Percentiles rank a stretch among this genome's conserved stretches.
Evolutionary conservation across 1,284 basidiomycete genomes (phyloP).

Genomic region (Cutaneotrichosporon sp.): DNA sequence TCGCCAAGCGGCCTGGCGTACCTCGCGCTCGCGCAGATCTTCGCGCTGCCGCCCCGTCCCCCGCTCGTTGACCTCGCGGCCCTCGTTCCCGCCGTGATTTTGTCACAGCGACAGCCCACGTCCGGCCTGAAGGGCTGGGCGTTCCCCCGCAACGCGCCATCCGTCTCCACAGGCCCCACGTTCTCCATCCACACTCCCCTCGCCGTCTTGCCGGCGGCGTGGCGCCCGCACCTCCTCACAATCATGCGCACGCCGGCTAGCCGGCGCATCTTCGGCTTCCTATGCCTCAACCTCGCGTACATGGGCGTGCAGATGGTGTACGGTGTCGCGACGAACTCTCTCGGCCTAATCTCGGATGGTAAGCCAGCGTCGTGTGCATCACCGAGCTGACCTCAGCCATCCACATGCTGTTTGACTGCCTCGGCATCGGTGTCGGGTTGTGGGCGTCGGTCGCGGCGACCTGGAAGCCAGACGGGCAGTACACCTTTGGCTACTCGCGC

Average conservation of each 20-base stretch:
- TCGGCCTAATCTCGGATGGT: conserved; percentile 98
- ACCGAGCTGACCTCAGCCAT: conserved; percentile 65
- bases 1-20: conserved; percentile 5
- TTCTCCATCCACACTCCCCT: background rate
- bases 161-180: background rate
- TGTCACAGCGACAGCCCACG: background rate
- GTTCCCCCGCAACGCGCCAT: background rate
- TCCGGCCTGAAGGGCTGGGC: background rate
- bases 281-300: conserved; percentile 90
- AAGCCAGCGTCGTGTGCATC: conserved; percentile 37
- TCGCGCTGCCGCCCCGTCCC: conserved; percentile 41
- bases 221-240: conserved; percentile 75
- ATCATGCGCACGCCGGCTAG: conserved; percentile 90
- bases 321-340: conserved; percentile 95
- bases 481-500: conserved; percentile 96
- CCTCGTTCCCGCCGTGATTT: conserved; percentile 22
- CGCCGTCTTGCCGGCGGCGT: conserved; percentile 33
- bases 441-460: conserved; percentile 97
- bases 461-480: conserved; percentile 91
- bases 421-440: conserved; percentile 93
- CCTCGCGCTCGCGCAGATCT: conserved; percentile 39
- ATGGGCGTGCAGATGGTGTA: conserved; percentile 96
- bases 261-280: conserved; percentile 94
- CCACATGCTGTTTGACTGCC: conserved; percentile 99
- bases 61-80: conserved; percentile 29